phyloP scores from a whole-genome alignment of 139 green algal genomes.

The Haematococcus sp. region DNA sequence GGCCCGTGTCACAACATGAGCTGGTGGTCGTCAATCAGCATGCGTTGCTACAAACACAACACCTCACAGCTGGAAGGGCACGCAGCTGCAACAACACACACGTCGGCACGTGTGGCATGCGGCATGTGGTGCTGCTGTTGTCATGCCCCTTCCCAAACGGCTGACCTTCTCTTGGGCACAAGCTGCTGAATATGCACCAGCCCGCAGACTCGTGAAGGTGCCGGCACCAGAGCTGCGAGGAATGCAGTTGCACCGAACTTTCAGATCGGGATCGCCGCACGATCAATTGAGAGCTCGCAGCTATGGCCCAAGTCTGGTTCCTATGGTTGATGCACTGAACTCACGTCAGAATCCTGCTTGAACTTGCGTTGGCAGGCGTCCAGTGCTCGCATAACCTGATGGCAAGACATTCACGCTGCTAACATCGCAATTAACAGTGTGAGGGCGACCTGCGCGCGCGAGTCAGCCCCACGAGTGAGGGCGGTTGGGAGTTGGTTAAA shows the following conservation, averaged over 20 bases:
- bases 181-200: conserved; percentile 45
- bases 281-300: not conserved
- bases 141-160: too few species aligned
- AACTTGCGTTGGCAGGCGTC: conserved; percentile 42
- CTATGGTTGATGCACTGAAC: not conserved
- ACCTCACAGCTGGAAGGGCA: too few species aligned
- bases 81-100: too few species aligned
- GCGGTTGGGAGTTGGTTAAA: too few species aligned
- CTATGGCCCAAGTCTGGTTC: not conserved
- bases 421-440: not conserved
- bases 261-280: not conserved
- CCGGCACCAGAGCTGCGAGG: conserved; percentile 36
- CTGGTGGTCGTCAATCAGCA: too few species aligned
- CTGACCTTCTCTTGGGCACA: conserved; percentile 46
- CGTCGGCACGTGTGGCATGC: too few species aligned
- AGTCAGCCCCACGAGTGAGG: too few species aligned
- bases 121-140: too few species aligned
- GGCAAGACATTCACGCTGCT: conserved; percentile 27
- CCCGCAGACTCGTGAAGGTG: conserved; percentile 32
- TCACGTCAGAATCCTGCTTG: conserved; percentile 29
- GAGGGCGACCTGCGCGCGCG: too few species aligned
- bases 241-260: not conserved
- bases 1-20: too few species aligned
- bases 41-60: too few species aligned
- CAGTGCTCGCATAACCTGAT: conserved; percentile 22